These are phyloP conservation scores for Fusarium fracticaudum DNA, from an alignment of 2,329 filamentous ascomycete genomes.

Conservation along the genomic window DNA sequence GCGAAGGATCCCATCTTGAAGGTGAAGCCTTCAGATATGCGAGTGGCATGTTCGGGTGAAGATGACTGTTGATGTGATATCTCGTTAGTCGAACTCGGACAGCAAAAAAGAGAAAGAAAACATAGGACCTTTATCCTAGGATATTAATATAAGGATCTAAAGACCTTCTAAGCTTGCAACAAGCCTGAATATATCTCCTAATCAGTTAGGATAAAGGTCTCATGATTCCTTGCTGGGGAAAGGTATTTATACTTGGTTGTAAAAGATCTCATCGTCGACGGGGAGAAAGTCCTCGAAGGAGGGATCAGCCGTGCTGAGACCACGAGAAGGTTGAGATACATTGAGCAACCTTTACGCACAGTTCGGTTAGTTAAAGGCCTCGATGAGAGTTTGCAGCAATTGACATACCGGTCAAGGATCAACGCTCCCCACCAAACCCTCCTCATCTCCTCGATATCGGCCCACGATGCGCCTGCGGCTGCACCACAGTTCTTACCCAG, in stretches of 20 bases:
- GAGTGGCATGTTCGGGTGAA: not conserved
- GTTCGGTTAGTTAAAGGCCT: no score
- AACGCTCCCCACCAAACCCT: not conserved
- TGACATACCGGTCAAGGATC: not conserved
- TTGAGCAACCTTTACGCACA: not conserved
- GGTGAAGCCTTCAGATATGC: not conserved
- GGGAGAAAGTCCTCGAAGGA: not conserved
- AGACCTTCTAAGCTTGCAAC: rapidly evolving
- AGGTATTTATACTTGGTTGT: not conserved
- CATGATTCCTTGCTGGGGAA: not conserved
- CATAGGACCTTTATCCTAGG: not conserved
- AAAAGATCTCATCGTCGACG: not conserved
- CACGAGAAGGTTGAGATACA: not conserved
- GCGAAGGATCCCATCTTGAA: not conserved
- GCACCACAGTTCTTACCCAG: not conserved
- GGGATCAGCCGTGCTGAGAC: not conserved
- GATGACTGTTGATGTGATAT: not conserved
- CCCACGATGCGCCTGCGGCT: not conserved
- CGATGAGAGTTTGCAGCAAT: not conserved
- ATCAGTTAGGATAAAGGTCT: rapidly evolving
- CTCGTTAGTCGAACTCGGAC: rapidly evolving
- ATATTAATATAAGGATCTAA: no score
- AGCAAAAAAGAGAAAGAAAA: rapidly evolving
- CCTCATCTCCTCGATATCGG: not conserved
- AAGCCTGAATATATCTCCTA: rapidly evolving